Conservation (phyloP, 305 asterid species). For the Ruellia speciosa region DNA sequence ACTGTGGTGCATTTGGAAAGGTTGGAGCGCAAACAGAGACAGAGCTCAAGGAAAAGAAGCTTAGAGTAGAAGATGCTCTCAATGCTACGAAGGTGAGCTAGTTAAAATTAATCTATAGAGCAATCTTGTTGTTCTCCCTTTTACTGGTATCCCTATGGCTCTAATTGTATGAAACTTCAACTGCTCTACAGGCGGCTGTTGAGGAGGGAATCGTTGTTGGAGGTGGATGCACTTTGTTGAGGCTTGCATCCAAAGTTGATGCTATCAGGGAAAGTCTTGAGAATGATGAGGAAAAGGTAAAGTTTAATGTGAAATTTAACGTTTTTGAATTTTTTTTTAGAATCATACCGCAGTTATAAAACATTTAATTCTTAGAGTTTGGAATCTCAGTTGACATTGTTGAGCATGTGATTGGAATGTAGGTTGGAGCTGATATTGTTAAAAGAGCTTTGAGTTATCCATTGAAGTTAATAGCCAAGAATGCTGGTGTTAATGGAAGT, state of each 20-base stretch:
- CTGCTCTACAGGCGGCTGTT: slow-evolving; percentile 73
- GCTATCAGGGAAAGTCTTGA: slow-evolving; percentile 72
- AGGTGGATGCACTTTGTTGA: slow-evolving; percentile 86
- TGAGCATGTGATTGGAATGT: slow-evolving; percentile 6
- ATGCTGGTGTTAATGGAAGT: slow-evolving; percentile 94
- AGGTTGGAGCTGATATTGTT: slow-evolving; percentile 98
- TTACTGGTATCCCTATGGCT: background rate
- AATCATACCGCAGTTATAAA: too few species aligned
- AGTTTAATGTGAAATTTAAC: background rate
- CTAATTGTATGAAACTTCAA: background rate
- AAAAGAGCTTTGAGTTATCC: slow-evolving; percentile 94
- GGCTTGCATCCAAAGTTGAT: slow-evolving; percentile 89
- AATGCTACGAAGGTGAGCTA: slow-evolving; percentile 78
- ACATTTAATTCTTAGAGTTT: too few species aligned
- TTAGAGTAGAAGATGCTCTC: slow-evolving; percentile 94
- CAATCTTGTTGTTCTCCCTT: background rate
- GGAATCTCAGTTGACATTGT: too few species aligned
- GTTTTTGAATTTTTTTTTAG: slow-evolving; percentile 10
- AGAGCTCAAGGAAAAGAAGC: slow-evolving; percentile 82
- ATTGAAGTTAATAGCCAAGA: slow-evolving; percentile 88
- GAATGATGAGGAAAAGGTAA: slow-evolving; percentile 88
- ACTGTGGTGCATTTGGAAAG: slow-evolving; percentile 24
- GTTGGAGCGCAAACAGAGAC: slow-evolving; percentile 96
- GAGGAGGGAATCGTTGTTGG: slow-evolving; percentile 99
- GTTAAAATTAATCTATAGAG: background rate